Percentiles rank a stretch among this genome's conserved stretches.
Conservation (phyloP, 2,329 filamentous ascomycete species). For the Microdochium paspali region DNA sequence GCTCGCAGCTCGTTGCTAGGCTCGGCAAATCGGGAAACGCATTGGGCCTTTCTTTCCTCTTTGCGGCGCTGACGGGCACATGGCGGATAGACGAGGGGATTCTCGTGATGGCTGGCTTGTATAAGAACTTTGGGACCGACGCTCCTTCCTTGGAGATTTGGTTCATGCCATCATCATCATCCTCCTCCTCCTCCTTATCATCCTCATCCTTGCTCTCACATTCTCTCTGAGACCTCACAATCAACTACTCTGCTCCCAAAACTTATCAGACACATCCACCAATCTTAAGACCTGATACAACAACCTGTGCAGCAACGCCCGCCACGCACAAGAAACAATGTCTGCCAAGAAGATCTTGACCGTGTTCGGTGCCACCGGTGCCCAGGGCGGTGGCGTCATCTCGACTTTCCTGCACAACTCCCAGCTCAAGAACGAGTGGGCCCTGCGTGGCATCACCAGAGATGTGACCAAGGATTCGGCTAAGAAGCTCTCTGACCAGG, state of each 20-base stretch:
- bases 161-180: too few species aligned
- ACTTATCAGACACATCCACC: not conserved
- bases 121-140: not conserved
- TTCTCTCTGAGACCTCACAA: not conserved
- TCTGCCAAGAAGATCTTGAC: constrained; percentile 34
- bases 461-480: constrained; percentile 31
- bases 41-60: too few species aligned
- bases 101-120: not conserved
- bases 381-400: constrained; percentile 50
- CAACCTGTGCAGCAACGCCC: too few species aligned
- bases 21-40: too few species aligned
- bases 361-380: constrained; percentile 50
- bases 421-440: constrained; percentile 34
- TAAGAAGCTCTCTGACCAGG: constrained; percentile 30
- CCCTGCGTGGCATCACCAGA: constrained; percentile 46
- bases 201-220: not conserved
- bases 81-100: too few species aligned
- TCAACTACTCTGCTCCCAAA: not conserved
- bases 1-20: too few species aligned
- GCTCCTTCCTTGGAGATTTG: not conserved
- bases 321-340: too few species aligned
- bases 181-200: too few species aligned
- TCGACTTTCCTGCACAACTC: constrained; percentile 25
- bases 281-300: not conserved
- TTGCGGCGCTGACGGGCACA: too few species aligned